A percentile compares a stretch with the other conserved stretches of the same genome.
Evolutionary conservation across 176 grass and related monocot genomes (phyloP).

Genomic region (Musa troglodytarum): DNA sequence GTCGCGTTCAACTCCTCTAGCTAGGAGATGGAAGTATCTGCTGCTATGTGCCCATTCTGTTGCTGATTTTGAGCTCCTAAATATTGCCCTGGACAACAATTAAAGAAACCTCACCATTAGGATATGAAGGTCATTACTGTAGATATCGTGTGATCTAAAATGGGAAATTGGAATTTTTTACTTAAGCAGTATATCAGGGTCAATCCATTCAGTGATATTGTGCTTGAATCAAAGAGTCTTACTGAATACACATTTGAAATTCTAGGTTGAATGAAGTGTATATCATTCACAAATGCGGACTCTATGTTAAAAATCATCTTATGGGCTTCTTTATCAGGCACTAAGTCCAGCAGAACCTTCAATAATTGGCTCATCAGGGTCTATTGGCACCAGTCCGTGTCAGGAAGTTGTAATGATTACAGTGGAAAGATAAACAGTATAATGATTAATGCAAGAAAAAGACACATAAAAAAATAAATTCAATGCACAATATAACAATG

Average conservation of each 20-base stretch:
- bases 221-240: background rate
- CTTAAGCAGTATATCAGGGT: background rate
- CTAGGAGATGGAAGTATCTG: conserved; percentile 73
- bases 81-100: conserved; percentile 52
- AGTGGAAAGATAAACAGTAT: too few relatives aligned
- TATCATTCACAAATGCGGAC: background rate
- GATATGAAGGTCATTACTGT: background rate
- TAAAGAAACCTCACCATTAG: conserved; percentile 15
- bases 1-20: conserved; percentile 79
- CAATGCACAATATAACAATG: too few relatives aligned
- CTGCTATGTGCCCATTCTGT: conserved; percentile 69
- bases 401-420: too few relatives aligned
- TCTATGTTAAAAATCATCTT: too few relatives aligned
- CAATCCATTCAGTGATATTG: background rate
- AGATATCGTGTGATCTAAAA: background rate
- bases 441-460: too few relatives aligned
- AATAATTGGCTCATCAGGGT: too few relatives aligned
- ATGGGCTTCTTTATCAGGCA: too few relatives aligned
- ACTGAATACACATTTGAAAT: too few relatives aligned
- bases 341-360: too few relatives aligned
- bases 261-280: background rate
- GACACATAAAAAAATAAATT: too few relatives aligned
- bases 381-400: too few relatives aligned
- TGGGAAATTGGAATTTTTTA: background rate
- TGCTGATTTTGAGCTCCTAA: conserved; percentile 74